These are phyloP conservation scores for Pseudocohnilembus persalinus DNA, from an alignment of 169 alveolate species.

Conservation along the genomic window DNA sequence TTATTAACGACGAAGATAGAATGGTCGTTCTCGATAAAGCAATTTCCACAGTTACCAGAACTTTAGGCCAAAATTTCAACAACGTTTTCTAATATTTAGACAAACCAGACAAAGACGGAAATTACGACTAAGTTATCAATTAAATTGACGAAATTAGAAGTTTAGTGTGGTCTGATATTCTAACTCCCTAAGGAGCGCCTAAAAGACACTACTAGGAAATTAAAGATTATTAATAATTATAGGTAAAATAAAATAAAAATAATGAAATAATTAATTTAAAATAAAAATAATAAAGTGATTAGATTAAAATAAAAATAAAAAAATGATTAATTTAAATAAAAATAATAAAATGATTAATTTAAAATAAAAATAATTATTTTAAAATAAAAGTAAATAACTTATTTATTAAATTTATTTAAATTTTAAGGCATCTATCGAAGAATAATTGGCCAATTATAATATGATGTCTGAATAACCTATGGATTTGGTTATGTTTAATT, in stretches of 20 bases:
- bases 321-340: too few relatives aligned
- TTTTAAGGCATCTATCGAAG: constrained; percentile 56
- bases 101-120: constrained; percentile 60
- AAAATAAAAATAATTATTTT: too few relatives aligned
- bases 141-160: constrained; percentile 90
- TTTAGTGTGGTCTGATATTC: constrained; percentile 79
- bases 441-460: constrained; percentile 70
- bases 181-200: constrained; percentile 72
- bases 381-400: too few relatives aligned
- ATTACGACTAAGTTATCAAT: constrained; percentile 77
- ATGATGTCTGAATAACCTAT: constrained; percentile 81
- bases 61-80: constrained; percentile 72
- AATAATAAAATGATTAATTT: too few relatives aligned
- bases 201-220: constrained; percentile 82
- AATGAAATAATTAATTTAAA: too few relatives aligned
- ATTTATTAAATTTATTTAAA: too few relatives aligned
- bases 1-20: constrained; percentile 89
- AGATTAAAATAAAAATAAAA: too few relatives aligned
- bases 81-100: constrained; percentile 71
- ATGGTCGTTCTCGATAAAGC: constrained; percentile 75
- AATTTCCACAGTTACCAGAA: constrained; percentile 64
- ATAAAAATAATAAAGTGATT: background rate
- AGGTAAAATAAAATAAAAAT: background rate
- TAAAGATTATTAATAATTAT: constrained; percentile 57
- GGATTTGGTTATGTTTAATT: constrained; percentile 85